These are phyloP conservation scores for Colletotrichum phormii DNA, from an alignment of 2,329 filamentous ascomycete genomes.

Conservation along the genomic window DNA sequence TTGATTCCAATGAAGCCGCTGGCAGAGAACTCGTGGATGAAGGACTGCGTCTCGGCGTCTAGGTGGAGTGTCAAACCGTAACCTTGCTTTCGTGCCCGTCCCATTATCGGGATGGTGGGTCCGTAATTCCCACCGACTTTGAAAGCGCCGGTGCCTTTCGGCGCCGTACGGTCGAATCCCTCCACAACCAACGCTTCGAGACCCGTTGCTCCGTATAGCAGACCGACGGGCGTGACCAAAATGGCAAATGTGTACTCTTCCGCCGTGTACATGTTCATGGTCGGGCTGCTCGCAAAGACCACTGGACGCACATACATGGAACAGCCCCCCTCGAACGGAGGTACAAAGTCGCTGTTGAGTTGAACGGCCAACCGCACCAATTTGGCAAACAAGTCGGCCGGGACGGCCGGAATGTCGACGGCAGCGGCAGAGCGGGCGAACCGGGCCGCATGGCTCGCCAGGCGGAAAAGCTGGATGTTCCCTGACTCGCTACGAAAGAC, in stretches of 20 bases:
- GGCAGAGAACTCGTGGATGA: slow-evolving; percentile 77
- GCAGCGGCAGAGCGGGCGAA: not conserved
- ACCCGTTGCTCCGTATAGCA: slow-evolving; percentile 49
- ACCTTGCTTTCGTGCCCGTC: slow-evolving; percentile 69
- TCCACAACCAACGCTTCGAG: slow-evolving; percentile 75
- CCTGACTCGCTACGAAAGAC: not conserved
- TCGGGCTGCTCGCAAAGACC: slow-evolving; percentile 62
- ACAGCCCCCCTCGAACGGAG: slow-evolving; percentile 70
- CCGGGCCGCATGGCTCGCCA: not conserved
- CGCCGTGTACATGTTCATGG: slow-evolving; percentile 38
- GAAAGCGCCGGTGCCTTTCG: slow-evolving; percentile 72
- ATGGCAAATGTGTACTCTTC: slow-evolving; percentile 73
- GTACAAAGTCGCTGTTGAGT: slow-evolving; percentile 75
- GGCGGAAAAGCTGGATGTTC: not conserved
- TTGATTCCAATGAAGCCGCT: slow-evolving; percentile 74
- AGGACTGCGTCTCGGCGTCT: slow-evolving; percentile 71
- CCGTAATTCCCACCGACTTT: slow-evolving; percentile 80
- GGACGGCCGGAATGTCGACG: slow-evolving; percentile 72
- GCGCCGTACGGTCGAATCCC: slow-evolving; percentile 76
- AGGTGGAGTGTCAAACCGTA: slow-evolving; percentile 77
- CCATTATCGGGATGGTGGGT: slow-evolving; percentile 72
- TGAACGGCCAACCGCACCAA: slow-evolving; percentile 71
- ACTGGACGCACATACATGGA: slow-evolving; percentile 77
- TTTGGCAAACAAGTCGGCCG: slow-evolving; percentile 67
- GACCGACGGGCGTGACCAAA: slow-evolving; percentile 73